These are phyloP conservation scores for Zostera marina DNA, from an alignment of 116 monocot genomes.

Conservation along the genomic window DNA sequence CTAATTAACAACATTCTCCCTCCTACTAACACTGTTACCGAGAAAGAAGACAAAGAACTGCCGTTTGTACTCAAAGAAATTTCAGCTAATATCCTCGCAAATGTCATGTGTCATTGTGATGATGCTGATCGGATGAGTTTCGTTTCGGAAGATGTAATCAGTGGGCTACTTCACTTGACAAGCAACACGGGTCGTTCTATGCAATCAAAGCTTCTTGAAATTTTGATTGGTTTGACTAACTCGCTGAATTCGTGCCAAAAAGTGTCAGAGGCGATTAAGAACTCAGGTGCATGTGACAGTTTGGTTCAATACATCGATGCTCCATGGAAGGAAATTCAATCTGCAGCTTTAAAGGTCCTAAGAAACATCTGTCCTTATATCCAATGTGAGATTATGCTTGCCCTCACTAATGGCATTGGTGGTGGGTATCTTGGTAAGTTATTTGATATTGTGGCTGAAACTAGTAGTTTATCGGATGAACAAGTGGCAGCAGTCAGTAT, in stretches of 20 bases:
- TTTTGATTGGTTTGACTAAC: slow-evolving; percentile 63
- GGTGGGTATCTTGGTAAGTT: slow-evolving; percentile 41
- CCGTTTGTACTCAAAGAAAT: slow-evolving; percentile 57
- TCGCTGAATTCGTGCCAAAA: slow-evolving; percentile 26
- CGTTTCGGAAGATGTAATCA: slow-evolving; percentile 57
- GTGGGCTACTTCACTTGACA: slow-evolving; percentile 62
- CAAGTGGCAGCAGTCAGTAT: slow-evolving; percentile 50
- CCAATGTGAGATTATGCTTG: slow-evolving; percentile 36
- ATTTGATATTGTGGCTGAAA: slow-evolving; percentile 39
- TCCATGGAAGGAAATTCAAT: slow-evolving; percentile 42
- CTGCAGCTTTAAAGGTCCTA: slow-evolving; percentile 51
- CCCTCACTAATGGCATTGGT: slow-evolving; percentile 5
- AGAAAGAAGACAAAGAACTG: slow-evolving; percentile 35
- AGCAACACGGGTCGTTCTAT: slow-evolving; percentile 75
- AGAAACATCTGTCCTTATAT: slow-evolving; percentile 61
- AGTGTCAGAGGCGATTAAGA: slow-evolving; percentile 49
- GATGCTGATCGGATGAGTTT: slow-evolving; percentile 22
- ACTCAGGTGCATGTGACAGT: slow-evolving; percentile 61
- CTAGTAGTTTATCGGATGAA: slow-evolving; percentile 42
- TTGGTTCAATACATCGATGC: slow-evolving; percentile 75
- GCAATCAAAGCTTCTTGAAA: slow-evolving; percentile 53
- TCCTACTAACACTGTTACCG: too few species aligned
- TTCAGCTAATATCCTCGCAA: slow-evolving; percentile 57
- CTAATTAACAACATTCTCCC: slow-evolving; percentile 51
- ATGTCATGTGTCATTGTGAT: slow-evolving; percentile 41